Percentiles rank a stretch among this genome's conserved stretches.
phyloP scores from a whole-genome alignment of 202 grass and related monocot genomes.

The Digitaria exilis region DNA sequence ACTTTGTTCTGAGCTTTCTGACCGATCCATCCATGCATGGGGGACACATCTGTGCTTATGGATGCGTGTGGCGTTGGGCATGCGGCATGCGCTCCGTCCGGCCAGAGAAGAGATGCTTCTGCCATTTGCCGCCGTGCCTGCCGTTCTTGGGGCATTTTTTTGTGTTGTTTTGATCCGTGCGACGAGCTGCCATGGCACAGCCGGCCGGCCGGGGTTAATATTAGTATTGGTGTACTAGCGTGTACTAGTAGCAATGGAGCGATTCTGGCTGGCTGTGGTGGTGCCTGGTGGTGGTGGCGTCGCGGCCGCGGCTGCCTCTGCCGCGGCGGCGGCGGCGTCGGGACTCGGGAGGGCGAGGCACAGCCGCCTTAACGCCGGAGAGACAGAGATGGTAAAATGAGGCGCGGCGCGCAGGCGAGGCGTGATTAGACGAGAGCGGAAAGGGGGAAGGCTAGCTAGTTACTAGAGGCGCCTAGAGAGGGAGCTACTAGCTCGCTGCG shows the following conservation, averaged over 20 bases:
- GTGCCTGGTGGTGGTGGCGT: background rate
- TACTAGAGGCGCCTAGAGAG: too few relatives aligned
- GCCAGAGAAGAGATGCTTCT: conserved; percentile 15
- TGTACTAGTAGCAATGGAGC: background rate
- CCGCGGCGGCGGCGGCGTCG: background rate
- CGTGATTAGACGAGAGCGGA: conserved; percentile 33
- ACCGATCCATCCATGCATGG: conserved; percentile 29
- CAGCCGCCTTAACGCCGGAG: conserved; percentile 4
- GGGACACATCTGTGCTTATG: conserved; percentile 41
- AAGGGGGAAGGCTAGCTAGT: conserved; percentile 2
- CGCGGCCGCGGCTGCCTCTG: background rate
- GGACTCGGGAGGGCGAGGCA: background rate
- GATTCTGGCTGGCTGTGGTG: too few relatives aligned
- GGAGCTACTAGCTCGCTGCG: background rate
- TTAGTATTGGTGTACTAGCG: too few relatives aligned
- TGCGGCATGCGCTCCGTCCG: background rate
- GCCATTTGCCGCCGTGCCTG: too few relatives aligned
- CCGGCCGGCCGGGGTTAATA: background rate
- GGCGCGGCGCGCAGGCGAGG: background rate
- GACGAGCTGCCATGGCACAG: too few relatives aligned
- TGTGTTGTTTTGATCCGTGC: too few relatives aligned
- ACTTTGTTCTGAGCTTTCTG: background rate
- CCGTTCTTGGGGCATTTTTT: too few relatives aligned
- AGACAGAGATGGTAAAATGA: conserved; percentile 3
- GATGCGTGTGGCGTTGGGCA: conserved; percentile 28